Evolutionary conservation across 305 asterid species (phyloP).

Genomic region (Ajuga reptans): DNA sequence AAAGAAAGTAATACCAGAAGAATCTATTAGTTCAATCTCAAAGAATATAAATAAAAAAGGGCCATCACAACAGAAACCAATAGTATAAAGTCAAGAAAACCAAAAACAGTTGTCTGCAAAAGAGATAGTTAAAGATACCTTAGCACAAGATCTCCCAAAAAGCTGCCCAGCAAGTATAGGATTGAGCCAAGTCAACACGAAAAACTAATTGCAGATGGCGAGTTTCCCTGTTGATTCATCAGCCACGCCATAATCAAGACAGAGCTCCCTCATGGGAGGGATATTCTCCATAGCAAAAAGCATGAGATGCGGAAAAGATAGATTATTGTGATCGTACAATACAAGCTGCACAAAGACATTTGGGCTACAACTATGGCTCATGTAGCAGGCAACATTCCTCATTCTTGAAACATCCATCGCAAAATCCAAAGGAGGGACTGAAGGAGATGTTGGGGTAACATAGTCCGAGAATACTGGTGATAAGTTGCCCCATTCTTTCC

Average conservation of each 20-base stretch:
- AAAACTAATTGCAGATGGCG: constrained; percentile 52
- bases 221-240: constrained; percentile 66
- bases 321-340: constrained; percentile 62
- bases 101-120: neutral
- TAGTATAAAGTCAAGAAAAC: neutral
- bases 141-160: constrained; percentile 1
- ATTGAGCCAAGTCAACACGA: constrained; percentile 22
- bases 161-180: constrained; percentile 9
- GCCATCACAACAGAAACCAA: neutral
- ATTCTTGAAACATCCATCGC: constrained; percentile 85
- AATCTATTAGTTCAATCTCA: neutral
- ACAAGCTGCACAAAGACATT: constrained; percentile 86
- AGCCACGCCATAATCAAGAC: constrained; percentile 76
- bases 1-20: neutral
- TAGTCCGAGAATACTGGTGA: constrained; percentile 50
- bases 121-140: constrained; percentile 22
- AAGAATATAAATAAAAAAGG: neutral
- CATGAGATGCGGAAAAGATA: constrained; percentile 81
- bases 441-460: constrained; percentile 51
- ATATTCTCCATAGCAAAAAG: constrained; percentile 83
- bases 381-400: constrained; percentile 82
- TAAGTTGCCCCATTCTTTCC: constrained; percentile 92
- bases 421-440: constrained; percentile 75
- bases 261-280: constrained; percentile 79
- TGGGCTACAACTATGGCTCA: constrained; percentile 78